Percentiles rank a stretch among this genome's conserved stretches.
Evolutionary conservation across 2,329 filamentous ascomycete genomes (phyloP).

Genomic region (Escovopsis weberi): DNA sequence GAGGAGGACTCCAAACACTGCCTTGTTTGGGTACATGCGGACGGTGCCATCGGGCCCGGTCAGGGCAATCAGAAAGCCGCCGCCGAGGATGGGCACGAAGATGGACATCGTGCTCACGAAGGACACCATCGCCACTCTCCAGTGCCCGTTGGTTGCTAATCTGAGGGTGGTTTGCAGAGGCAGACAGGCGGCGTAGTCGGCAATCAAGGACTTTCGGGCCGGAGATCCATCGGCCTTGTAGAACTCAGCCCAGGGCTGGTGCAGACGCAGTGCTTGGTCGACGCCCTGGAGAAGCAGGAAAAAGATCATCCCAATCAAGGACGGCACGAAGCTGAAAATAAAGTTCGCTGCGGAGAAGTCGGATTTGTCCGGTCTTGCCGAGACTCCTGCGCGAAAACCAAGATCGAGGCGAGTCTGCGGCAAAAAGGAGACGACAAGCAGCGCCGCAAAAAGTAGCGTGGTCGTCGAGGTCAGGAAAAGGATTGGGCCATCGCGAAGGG

Average conservation of each 20-base stretch:
- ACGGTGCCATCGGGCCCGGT: constrained; percentile 38
- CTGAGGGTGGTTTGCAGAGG: constrained; percentile 45
- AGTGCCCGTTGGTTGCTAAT: constrained; percentile 48
- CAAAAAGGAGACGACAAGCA: constrained; percentile 68
- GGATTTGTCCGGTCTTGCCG: constrained; percentile 39
- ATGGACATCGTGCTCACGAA: constrained; percentile 44
- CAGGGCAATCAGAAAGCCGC: constrained; percentile 61
- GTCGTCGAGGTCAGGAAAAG: constrained; percentile 48
- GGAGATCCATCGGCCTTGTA: constrained; percentile 39
- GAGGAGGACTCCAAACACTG: constrained; percentile 60
- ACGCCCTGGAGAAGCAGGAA: constrained; percentile 54
- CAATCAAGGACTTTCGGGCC: constrained; percentile 49
- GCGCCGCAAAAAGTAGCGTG: constrained; percentile 48
- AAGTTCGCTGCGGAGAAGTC: constrained; percentile 84
- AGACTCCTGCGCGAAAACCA: constrained; percentile 59
- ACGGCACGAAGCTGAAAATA: constrained; percentile 64
- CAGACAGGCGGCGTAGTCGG: constrained; percentile 54
- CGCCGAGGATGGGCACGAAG: constrained; percentile 51
- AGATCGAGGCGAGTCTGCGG: constrained; percentile 46
- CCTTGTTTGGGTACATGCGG: constrained; percentile 57
- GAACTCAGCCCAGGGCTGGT: constrained; percentile 57
- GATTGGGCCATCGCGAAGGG: constrained; percentile 52
- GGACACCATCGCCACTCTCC: constrained; percentile 47
- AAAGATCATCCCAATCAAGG: constrained; percentile 49
- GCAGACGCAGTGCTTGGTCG: constrained; percentile 49